phyloP scores from a whole-genome alignment of 2,329 filamentous ascomycete species.

The Apiospora koreana region DNA sequence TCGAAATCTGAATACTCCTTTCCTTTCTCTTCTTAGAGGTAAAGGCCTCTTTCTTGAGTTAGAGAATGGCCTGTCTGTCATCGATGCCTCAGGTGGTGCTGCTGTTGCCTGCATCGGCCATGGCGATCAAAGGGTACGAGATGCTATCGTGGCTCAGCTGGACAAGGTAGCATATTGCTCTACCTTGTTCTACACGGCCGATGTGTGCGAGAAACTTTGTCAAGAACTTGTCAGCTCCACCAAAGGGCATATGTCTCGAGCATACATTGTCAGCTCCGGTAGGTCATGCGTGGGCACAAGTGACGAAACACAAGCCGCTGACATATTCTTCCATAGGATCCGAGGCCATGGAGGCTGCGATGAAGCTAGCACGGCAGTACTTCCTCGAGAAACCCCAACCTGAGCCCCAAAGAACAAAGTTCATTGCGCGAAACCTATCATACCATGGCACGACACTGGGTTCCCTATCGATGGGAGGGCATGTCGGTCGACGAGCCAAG shows the following conservation, averaged over 20 bases:
- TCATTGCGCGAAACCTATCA: conserved; percentile 67
- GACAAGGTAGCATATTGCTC: conserved; percentile 43
- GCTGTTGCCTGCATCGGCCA: conserved; percentile 50
- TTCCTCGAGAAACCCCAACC: conserved; percentile 53
- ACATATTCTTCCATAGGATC: conserved; percentile 43
- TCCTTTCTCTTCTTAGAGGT: conserved; percentile 33
- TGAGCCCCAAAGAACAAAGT: conserved; percentile 58
- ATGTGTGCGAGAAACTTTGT: conserved; percentile 41
- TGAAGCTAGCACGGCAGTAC: conserved; percentile 64
- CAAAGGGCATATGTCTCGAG: conserved; percentile 34
- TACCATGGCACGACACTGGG: conserved; percentile 76
- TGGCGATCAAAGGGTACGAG: conserved; percentile 40
- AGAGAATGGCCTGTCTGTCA: conserved; percentile 40
- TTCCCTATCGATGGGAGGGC: conserved; percentile 64
- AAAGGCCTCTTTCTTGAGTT: conserved; percentile 41
- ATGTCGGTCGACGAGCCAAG: conserved; percentile 58
- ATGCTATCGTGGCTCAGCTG: conserved; percentile 43
- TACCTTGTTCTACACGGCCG: conserved; percentile 43
- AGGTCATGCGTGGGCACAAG: conserved; percentile 13
- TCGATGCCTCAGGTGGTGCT: conserved; percentile 48
- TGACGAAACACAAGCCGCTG: background rate
- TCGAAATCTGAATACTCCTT: conserved; percentile 35
- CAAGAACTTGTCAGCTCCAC: conserved; percentile 29
- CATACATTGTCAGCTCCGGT: conserved; percentile 38
- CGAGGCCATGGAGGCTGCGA: conserved; percentile 64